Conservation (phyloP, 2,329 filamentous ascomycete genomes). For the Aspergillus oerlinghausenensis region DNA sequence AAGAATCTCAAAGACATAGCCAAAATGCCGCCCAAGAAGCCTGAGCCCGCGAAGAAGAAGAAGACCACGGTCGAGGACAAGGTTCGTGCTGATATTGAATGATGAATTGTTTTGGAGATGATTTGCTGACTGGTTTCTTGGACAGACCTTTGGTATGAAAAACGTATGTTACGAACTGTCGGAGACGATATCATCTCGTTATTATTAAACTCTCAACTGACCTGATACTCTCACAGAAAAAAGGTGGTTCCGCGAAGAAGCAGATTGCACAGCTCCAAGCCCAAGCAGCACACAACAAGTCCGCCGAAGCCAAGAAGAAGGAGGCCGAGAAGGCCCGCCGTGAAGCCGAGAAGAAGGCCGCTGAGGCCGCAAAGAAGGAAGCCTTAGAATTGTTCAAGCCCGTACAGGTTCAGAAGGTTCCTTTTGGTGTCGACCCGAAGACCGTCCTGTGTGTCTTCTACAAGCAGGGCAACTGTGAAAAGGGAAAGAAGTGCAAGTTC, state of each 20-base stretch:
- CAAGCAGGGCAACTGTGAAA: slow-evolving; percentile 96
- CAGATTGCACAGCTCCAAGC: slow-evolving; percentile 79
- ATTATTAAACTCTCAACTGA: neutral
- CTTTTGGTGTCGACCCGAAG: slow-evolving; percentile 97
- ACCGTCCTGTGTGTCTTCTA: slow-evolving; percentile 94
- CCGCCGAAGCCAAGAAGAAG: slow-evolving; percentile 82
- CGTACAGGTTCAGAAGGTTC: slow-evolving; percentile 93
- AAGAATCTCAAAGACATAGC: slow-evolving; percentile 14
- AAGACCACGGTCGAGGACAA: slow-evolving; percentile 71
- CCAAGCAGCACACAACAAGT: slow-evolving; percentile 68
- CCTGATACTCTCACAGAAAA: slow-evolving; percentile 58
- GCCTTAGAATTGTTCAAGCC: slow-evolving; percentile 80
- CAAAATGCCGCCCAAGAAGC: slow-evolving; percentile 48
- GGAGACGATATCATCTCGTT: neutral
- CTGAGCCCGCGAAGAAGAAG: slow-evolving; percentile 45
- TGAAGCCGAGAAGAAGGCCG: slow-evolving; percentile 85
- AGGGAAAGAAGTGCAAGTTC: slow-evolving; percentile 98
- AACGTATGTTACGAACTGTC: slow-evolving; percentile 53
- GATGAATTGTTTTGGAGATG: slow-evolving; percentile 6
- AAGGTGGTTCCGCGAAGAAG: slow-evolving; percentile 84
- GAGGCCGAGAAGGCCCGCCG: slow-evolving; percentile 59
- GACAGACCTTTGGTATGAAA: slow-evolving; percentile 94
- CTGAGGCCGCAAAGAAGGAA: slow-evolving; percentile 78
- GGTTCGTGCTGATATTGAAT: slow-evolving; percentile 29
- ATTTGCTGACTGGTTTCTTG: slow-evolving; percentile 13